Evolutionary conservation across 768 basidiomycete genomes (phyloP).

Genomic region (Amyloporia xantha): DNA sequence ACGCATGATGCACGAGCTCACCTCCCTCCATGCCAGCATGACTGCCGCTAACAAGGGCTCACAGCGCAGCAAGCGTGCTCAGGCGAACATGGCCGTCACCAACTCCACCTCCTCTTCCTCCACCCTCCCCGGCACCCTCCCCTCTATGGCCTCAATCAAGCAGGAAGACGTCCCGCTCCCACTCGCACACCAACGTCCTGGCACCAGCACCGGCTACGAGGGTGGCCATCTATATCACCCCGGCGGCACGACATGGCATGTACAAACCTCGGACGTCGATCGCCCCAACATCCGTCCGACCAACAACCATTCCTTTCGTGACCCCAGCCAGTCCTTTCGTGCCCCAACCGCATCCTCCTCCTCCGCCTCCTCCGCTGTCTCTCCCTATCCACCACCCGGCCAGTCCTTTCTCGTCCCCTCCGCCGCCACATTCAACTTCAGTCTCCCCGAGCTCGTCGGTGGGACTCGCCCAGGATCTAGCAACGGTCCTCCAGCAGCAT

Average conservation of each 20-base stretch:
- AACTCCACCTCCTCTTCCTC: conserved; percentile 11
- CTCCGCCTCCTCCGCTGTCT: conserved; percentile 24
- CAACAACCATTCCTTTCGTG: conserved; percentile 68
- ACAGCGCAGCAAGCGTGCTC: conserved; percentile 31
- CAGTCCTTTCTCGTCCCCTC: conserved; percentile 69
- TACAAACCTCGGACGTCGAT: conserved; percentile 34
- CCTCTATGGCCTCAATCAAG: conserved; percentile 29
- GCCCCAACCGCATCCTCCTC: conserved; percentile 44
- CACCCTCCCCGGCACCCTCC: conserved; percentile 10
- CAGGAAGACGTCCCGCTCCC: conserved; percentile 34
- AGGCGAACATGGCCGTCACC: conserved; percentile 18
- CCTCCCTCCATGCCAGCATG: conserved; percentile 77
- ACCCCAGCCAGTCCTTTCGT: conserved; percentile 80
- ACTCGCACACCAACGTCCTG: conserved; percentile 53
- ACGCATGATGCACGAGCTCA: conserved; percentile 86
- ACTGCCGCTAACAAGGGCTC: conserved; percentile 43
- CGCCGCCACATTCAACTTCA: conserved; percentile 41
- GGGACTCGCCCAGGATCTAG: conserved; percentile 34
- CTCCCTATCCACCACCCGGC: conserved; percentile 27
- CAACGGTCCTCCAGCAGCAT: conserved; percentile 39
- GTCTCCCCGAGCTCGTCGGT: conserved; percentile 30
- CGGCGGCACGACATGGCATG: conserved; percentile 27
- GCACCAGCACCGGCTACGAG: conserved; percentile 72
- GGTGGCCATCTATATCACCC: conserved; percentile 30
- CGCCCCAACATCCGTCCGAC: conserved; percentile 30